These are phyloP conservation scores for Phlebiopsis flavidoalba DNA, from an alignment of 768 basidiomycete species.

Conservation along the genomic window DNA sequence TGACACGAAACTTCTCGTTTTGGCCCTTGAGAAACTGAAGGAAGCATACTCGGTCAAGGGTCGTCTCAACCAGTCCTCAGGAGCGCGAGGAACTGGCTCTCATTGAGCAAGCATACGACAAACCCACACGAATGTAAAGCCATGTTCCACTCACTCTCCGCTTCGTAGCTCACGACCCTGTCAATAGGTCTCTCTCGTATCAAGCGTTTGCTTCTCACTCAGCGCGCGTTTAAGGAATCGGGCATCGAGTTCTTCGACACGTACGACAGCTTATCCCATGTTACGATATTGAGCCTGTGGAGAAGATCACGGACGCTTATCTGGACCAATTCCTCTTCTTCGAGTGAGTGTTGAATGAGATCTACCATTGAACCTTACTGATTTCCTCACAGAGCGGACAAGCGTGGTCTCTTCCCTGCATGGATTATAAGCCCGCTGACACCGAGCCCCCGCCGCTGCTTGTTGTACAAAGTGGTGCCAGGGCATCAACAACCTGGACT, in stretches of 20 bases:
- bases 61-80: conserved; percentile 93
- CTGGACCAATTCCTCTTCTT: conserved; percentile 99
- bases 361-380: conserved; percentile 18
- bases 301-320: conserved; percentile 99
- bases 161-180: conserved; percentile 14
- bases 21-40: conserved; percentile 97
- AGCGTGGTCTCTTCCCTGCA: conserved; percentile 94
- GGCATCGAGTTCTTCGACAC: conserved; percentile 98
- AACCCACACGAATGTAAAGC: conserved; percentile 89
- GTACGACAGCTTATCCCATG: conserved; percentile 96
- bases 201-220: conserved; percentile 93
- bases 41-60: conserved; percentile 98
- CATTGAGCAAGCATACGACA: conserved; percentile 99
- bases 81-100: conserved; percentile 97
- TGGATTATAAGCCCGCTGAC: conserved; percentile 99
- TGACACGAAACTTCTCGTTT: conserved; percentile 94
- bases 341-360: conserved; percentile 37
- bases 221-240: conserved; percentile 97
- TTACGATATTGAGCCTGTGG: conserved; percentile 98
- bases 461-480: conserved; percentile 99
- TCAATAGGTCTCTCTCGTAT: conserved; percentile 70
- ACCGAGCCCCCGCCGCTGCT: conserved; percentile 94
- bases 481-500: conserved; percentile 96
- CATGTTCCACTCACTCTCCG: neutral
- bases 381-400: conserved; percentile 55